Evolutionary conservation across 2,329 filamentous ascomycete species (phyloP), one percentile per base, ranked within the genome.

Genomic region (Acrocalymma vagum): DNA sequence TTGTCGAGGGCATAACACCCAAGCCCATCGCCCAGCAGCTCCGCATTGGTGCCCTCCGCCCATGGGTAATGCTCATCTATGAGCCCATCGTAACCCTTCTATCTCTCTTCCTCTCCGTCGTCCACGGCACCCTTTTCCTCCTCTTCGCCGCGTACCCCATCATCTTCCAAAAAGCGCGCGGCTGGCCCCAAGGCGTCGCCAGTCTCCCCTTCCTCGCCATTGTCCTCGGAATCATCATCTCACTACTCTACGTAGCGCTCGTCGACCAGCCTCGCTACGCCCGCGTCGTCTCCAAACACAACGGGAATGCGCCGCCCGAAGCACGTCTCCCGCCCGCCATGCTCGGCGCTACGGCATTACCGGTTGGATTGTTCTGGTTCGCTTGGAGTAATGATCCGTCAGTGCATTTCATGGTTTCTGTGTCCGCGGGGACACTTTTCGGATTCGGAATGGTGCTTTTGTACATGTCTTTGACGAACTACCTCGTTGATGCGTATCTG

Each of bases 401-500:
- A 4, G 9, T 86, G 9, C 78, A 79, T 33, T 84, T 77, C 74
- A 74, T 82, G 13, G 75, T 73, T 1, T 76, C 78, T 8, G 72
- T 80, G 44, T 46, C 78, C 2, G 80, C 78, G 0, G 78, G 75
- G 0, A 57, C 63, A 3, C 50, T 79, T 0, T 72, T 81, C 6
- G 79, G 78, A 0, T 52, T 70, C 15, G 70, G 69, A 51, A 72
- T 60, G 53, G 55, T 64, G 1, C 34, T 62, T 5, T 29, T 62
- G 5, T 65, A 58, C 45, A 49, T 63, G 16, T 75, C 76, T 5
- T 69, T 84, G 29, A 77, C 83, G 60, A 86, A 83, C 68, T 88
- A 88, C 67, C 76, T 88, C 9, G 81, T 88, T 46, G 86, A 88
- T 58, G 72, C 82, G 5, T 84, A 64, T 45, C 81, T 83, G 33